phyloP scores from a whole-genome alignment of 495 filamentous ascomycete species.

The Articulospora tetracladia region DNA sequence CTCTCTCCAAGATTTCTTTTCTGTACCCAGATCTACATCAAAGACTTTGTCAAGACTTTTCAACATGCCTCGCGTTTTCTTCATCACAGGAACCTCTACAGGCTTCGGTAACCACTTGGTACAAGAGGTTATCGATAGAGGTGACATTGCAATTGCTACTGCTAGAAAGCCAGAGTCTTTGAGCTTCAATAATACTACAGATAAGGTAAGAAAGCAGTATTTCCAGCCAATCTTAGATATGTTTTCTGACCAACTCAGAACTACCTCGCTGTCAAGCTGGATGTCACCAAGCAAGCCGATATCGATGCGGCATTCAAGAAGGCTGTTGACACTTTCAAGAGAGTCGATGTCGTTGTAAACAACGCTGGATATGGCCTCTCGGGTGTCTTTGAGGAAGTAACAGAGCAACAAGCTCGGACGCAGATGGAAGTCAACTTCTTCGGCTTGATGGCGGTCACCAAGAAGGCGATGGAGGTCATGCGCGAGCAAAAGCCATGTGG shows the following conservation, averaged over 20 bases:
- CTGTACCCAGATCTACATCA: neutral
- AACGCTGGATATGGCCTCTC: constrained; percentile 48
- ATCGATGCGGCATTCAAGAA: constrained; percentile 38
- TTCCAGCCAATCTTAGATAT: too few relatives aligned
- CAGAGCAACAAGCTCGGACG: constrained; percentile 33
- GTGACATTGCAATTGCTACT: constrained; percentile 37
- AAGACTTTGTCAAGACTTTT: neutral
- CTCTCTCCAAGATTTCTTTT: neutral
- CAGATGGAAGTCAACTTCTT: constrained; percentile 53
- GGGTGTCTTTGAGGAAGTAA: constrained; percentile 43
- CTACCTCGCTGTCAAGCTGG: constrained; percentile 37
- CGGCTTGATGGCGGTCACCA: constrained; percentile 41
- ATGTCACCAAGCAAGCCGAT: constrained; percentile 42
- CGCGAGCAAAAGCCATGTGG: constrained; percentile 38
- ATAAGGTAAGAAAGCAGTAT: constrained; percentile 11
- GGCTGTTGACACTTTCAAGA: constrained; percentile 32
- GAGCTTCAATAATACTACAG: constrained; percentile 22
- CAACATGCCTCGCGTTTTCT: constrained; percentile 23
- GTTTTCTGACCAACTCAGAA: constrained; percentile 28
- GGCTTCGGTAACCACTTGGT: constrained; percentile 36
- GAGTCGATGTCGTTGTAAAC: constrained; percentile 53
- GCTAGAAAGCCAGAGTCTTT: constrained; percentile 30
- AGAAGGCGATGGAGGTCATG: constrained; percentile 41
- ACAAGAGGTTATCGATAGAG: constrained; percentile 30
- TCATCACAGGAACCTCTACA: constrained; percentile 36